Percentiles rank a stretch among this genome's conserved stretches.
Conservation (phyloP, 2,329 filamentous ascomycete genomes). For the Colletotrichum chrysophilum region DNA sequence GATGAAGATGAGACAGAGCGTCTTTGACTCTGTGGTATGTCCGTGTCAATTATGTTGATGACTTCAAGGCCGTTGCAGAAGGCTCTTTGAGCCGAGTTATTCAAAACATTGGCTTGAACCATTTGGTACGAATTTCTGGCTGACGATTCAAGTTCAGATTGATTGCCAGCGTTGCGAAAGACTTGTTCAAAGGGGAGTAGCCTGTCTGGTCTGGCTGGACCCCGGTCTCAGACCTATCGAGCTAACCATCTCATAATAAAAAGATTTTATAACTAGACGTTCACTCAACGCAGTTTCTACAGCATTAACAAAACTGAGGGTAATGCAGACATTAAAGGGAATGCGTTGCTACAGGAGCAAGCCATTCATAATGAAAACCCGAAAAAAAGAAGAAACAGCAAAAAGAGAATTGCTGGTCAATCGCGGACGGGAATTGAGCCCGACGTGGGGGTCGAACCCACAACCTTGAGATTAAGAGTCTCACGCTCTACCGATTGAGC, state of each 20-base stretch:
- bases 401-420: not conserved
- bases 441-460: slow-evolving; percentile 49
- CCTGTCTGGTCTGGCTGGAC: not conserved
- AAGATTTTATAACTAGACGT: not conserved
- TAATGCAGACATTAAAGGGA: too few species aligned
- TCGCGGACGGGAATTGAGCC: slow-evolving; percentile 19
- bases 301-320: too few species aligned
- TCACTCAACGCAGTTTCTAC: not conserved
- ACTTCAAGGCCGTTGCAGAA: not conserved
- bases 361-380: not conserved
- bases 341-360: not conserved
- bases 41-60: not conserved
- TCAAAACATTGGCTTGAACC: not conserved
- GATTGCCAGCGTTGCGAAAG: not conserved
- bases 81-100: not conserved
- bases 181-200: not conserved
- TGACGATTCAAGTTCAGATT: not conserved
- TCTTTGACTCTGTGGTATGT: not conserved
- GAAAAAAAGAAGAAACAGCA: not conserved
- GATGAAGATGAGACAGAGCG: not conserved
- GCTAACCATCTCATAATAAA: not conserved
- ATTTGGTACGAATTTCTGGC: too few species aligned
- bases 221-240: not conserved
- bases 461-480: slow-evolving; percentile 70
- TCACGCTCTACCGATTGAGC: slow-evolving; percentile 77